Percentiles rank a stretch among this genome's conserved stretches.
These are phyloP conservation scores for Salix caprea DNA, from an alignment of 345 rosid species.

Conservation along the genomic window DNA sequence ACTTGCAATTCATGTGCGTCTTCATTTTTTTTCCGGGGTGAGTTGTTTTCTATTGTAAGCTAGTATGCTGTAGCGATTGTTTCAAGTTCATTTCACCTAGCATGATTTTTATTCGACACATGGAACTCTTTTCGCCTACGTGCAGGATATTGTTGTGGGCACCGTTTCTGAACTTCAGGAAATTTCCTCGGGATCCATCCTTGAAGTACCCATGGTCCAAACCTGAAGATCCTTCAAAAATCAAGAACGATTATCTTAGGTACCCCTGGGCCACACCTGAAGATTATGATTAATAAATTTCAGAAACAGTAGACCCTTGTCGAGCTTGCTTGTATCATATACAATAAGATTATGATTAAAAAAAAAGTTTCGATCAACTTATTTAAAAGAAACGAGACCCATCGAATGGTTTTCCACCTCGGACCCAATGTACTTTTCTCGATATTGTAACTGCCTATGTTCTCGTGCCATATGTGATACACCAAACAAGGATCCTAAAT, in stretches of 20 bases:
- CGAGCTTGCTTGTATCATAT: not conserved
- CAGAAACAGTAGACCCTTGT: not conserved
- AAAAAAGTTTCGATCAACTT: not conserved
- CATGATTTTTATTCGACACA: not conserved
- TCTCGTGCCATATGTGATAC: slow-evolving; percentile 14
- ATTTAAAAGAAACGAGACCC: not conserved
- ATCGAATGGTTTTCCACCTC: not conserved
- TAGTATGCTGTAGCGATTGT: not conserved
- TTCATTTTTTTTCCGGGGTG: slow-evolving; percentile 90
- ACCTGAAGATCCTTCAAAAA: slow-evolving; percentile 58
- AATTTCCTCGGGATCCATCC: slow-evolving; percentile 78
- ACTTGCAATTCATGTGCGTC: slow-evolving; percentile 82
- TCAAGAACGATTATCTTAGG: slow-evolving; percentile 48
- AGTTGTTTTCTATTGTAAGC: slow-evolving; percentile 7
- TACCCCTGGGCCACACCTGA: slow-evolving; percentile 80
- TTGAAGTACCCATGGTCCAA: slow-evolving; percentile 77
- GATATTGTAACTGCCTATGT: slow-evolving; percentile 10
- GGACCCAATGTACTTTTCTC: not conserved
- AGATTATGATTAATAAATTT: slow-evolving; percentile 48
- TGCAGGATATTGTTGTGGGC: slow-evolving; percentile 78
- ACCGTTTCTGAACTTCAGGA: slow-evolving; percentile 88
- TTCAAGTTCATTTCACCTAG: not conserved
- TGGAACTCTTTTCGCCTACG: not conserved
- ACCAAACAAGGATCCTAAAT: slow-evolving; percentile 12
- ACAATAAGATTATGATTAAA: too few relatives aligned